A percentile compares a stretch with the other conserved stretches of the same genome.
Conservation (phyloP, 2,329 filamentous ascomycete species). For the Knoxdaviesia capensis region DNA sequence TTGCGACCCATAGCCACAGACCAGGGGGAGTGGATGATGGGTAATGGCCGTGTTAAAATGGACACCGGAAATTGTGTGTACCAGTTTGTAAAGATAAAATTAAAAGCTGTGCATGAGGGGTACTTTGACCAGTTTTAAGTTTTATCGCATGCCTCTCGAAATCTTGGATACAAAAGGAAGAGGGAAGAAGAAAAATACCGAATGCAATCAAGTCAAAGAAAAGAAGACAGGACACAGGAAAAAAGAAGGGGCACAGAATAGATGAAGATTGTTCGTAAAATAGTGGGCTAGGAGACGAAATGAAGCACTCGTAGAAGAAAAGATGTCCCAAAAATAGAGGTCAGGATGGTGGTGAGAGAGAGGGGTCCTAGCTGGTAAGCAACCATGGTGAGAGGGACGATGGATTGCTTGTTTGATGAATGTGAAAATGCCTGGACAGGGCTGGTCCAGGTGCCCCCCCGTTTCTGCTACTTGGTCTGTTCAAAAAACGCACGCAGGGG, state of each 20-base stretch:
- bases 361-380: not conserved
- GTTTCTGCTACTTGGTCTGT: no score
- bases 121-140: no score
- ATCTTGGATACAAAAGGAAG: not conserved
- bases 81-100: no score
- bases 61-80: no score
- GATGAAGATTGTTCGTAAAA: not conserved
- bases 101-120: no score
- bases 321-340: no score
- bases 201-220: not conserved
- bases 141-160: not conserved
- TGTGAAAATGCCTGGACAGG: no score
- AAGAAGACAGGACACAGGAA: not conserved
- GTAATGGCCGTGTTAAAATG: not conserved
- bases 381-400: not conserved
- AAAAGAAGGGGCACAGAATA: not conserved
- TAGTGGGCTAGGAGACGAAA: no score
- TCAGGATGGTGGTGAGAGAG: not conserved
- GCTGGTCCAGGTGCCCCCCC: no score
- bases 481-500: no score
- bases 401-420: no score
- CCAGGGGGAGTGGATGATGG: not conserved
- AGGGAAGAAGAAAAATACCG: not conserved
- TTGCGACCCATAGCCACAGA: conserved; percentile 31
- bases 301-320: no score